These are phyloP conservation scores for Domatiomyces catenatus DNA, from an alignment of 2,329 filamentous ascomycete species.

Conservation along the genomic window DNA sequence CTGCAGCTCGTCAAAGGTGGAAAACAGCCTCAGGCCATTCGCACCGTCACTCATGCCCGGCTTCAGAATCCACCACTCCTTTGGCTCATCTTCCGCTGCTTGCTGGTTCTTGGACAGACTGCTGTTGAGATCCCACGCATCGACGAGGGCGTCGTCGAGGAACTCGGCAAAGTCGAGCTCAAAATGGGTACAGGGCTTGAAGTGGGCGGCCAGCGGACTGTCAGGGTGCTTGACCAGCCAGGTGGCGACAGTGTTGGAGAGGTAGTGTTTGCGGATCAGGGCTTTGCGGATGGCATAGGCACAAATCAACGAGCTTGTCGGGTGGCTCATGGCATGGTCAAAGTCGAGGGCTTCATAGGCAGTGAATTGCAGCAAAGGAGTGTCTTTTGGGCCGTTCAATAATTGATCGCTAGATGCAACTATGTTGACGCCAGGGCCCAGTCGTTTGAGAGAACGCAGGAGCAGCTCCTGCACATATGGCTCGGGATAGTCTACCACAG, in stretches of 20 bases:
- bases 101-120: conserved; percentile 56
- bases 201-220: conserved; percentile 51
- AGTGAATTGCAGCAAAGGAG: conserved; percentile 57
- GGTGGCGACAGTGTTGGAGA: conserved; percentile 65
- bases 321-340: conserved; percentile 49
- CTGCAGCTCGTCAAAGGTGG: conserved; percentile 67
- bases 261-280: conserved; percentile 87
- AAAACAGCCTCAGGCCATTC: conserved; percentile 83
- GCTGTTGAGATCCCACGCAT: conserved; percentile 73
- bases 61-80: conserved; percentile 96
- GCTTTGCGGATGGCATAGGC: conserved; percentile 94
- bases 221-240: conserved; percentile 74
- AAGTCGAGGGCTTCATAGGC: conserved; percentile 84
- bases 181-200: conserved; percentile 69
- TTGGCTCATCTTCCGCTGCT: conserved; percentile 24
- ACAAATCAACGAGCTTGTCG: conserved; percentile 55
- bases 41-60: conserved; percentile 94
- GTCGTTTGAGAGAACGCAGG: conserved; percentile 50
- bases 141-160: conserved; percentile 77
- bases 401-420: conserved; percentile 16
- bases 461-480: conserved; percentile 79
- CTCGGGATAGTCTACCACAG: conserved; percentile 72
- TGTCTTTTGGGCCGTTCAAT: conserved; percentile 29
- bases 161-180: conserved; percentile 97
- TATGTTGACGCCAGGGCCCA: conserved; percentile 25